Evolutionary conservation across 148 eudicot genomes (phyloP), one percentile per base, ranked within the genome.

Genomic region (Rheum nobile): DNA sequence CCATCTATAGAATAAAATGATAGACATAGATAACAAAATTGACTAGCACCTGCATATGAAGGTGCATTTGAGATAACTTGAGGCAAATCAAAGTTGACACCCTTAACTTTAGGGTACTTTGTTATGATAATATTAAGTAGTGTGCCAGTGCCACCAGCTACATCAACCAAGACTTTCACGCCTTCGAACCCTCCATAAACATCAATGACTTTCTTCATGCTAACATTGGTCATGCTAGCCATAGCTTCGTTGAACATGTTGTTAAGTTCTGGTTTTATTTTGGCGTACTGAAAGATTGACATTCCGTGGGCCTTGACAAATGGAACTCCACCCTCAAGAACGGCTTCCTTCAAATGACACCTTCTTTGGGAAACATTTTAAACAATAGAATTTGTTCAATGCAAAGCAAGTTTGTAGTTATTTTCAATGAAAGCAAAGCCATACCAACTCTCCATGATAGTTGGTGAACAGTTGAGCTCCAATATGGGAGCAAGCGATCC

Each of bases 301-400:
- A 83, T 86, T 72, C 90, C 92, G 78, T 86, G 86, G 26, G 92
- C 88, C 75, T 84, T 88, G 82, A 83, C 83, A 76, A 88, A 88
- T 29, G 92, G 84, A 50, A 82, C 86, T 59, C 88, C 92, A 11
- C 92, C 92, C 3, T 88, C 88, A 26, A 88, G 76, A 47, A 88
- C 79, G 43, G 89, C 85, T 48, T 86, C 92, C 78, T 86, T 86
- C 67, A 86, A 67, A 63, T 86, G 72, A 74, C 82, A 79, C 89
- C 92, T 86, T 43, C 47, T 0, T 43, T 3, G 1, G 47, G 47
- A 43, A 12, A 43, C 1, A 43, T 35, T 2, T n/a, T 35, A 35
- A 43, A 43, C 10, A 43, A 3, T 52, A 52, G 12, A 52, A 52
- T 6, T 14, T 0, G 21, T 46, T 17, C 52, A 46, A 46, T 43